Conservation (phyloP, 352 stramenopile genomes). For the Paralagenidium karlingii region DNA sequence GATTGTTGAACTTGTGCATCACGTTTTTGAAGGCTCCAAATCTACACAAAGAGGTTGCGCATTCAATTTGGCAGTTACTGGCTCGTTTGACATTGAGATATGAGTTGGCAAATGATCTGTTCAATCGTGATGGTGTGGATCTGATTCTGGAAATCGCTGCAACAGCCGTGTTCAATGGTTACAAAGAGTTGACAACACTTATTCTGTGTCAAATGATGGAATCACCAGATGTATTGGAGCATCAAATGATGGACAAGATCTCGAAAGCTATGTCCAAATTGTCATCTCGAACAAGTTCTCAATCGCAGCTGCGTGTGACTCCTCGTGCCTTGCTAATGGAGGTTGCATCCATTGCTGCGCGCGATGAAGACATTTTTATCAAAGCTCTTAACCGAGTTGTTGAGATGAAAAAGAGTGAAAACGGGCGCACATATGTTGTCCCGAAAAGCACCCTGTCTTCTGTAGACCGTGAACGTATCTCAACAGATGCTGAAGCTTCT, state of each 20-base stretch:
- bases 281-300: slow-evolving; percentile 46
- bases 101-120: slow-evolving; percentile 52
- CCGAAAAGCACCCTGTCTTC: too few relatives aligned
- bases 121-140: slow-evolving; percentile 34
- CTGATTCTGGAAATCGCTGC: slow-evolving; percentile 33
- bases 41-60: slow-evolving; percentile 17
- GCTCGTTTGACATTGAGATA: slow-evolving; percentile 58
- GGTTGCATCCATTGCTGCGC: slow-evolving; percentile 45
- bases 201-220: slow-evolving; percentile 66
- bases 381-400: slow-evolving; percentile 57
- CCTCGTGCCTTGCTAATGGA: slow-evolving; percentile 72
- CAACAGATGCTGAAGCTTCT: slow-evolving; percentile 1
- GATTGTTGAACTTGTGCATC: slow-evolving; percentile 9
- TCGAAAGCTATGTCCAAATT: slow-evolving; percentile 61
- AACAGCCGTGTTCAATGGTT: slow-evolving; percentile 37
- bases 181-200: slow-evolving; percentile 56
- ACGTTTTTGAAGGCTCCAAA: slow-evolving; percentile 6
- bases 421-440: slow-evolving; percentile 64
- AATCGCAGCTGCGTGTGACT: slow-evolving; percentile 68
- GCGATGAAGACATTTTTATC: slow-evolving; percentile 68
- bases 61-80: slow-evolving; percentile 66
- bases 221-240: slow-evolving; percentile 71
- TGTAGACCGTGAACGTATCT: slow-evolving; percentile 1
- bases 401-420: slow-evolving; percentile 66
- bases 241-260: slow-evolving; percentile 83